These are phyloP conservation scores for Krasilnikovozyma curviuscula DNA, from an alignment of 768 basidiomycete species.

Conservation along the genomic window DNA sequence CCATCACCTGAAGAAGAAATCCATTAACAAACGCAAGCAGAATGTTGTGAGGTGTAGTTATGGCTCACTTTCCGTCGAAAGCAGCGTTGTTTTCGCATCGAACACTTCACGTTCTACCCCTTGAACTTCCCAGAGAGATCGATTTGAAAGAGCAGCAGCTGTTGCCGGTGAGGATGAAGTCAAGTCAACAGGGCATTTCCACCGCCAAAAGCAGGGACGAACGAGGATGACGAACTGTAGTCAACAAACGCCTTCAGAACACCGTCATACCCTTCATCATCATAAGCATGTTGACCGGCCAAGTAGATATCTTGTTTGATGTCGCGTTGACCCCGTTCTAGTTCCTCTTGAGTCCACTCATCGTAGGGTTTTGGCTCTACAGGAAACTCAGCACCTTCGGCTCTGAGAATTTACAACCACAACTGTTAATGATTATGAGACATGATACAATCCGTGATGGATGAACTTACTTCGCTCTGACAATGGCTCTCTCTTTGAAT, in stretches of 20 bases:
- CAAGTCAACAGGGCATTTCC: not conserved
- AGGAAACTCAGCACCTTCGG: constrained; percentile 6
- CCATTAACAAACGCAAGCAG: too few relatives aligned
- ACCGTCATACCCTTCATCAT: constrained; percentile 1
- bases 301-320: constrained; percentile 8
- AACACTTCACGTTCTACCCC: constrained; percentile 15
- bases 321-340: too few relatives aligned
- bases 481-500: constrained; percentile 16
- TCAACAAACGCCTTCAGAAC: constrained; percentile 11
- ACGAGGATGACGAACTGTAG: not conserved
- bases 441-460: not conserved
- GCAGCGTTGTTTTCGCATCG: constrained; percentile 4
- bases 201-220: not conserved
- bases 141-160: constrained; percentile 12
- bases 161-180: too few relatives aligned
- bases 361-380: constrained; percentile 5
- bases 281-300: not conserved
- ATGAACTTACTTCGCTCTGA: constrained; percentile 16
- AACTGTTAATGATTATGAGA: not conserved
- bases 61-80: constrained; percentile 11
- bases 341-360: too few relatives aligned
- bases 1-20: not conserved
- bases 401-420: not conserved
- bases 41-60: not conserved
- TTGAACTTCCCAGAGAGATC: constrained; percentile 13